phyloP scores from a whole-genome alignment of 23 red algal species.

The Agarophyton chilense region DNA sequence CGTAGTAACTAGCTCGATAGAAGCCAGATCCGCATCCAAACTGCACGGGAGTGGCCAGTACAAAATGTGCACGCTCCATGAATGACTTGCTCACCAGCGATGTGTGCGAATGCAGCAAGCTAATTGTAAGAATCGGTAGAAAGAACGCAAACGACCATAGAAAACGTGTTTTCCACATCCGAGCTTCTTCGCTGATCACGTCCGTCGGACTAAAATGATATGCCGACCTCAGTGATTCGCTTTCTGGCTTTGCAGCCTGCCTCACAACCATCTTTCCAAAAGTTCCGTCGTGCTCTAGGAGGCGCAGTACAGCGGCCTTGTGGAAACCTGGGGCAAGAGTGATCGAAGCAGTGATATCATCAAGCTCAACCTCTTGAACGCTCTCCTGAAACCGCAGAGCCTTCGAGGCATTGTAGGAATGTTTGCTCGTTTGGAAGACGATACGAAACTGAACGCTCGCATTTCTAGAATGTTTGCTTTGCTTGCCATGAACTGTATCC shows the following conservation, averaged over 20 bases:
- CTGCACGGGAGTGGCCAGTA: conserved; percentile 91
- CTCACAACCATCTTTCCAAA: conserved; percentile 64
- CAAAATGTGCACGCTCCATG: conserved; percentile 51
- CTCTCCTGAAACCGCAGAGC: conserved; percentile 29
- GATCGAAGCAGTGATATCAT: neutral
- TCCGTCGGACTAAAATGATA: conserved; percentile 45
- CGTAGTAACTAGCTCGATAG: conserved; percentile 91
- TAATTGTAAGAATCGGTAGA: conserved; percentile 75
- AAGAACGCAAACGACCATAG: conserved; percentile 78
- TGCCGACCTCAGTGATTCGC: neutral
- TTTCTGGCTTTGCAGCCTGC: conserved; percentile 27
- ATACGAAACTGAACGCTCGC: conserved; percentile 14
- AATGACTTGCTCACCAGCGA: conserved; percentile 21
- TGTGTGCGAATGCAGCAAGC: conserved; percentile 44
- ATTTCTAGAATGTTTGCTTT: neutral
- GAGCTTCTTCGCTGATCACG: conserved; percentile 61
- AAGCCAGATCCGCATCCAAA: conserved; percentile 85
- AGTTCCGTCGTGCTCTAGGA: conserved; percentile 40
- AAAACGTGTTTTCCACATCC: conserved; percentile 69
- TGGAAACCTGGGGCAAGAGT: conserved; percentile 12
- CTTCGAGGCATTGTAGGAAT: conserved; percentile 56
- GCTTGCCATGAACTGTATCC: neutral
- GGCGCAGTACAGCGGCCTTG: conserved; percentile 41
- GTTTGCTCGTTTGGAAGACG: conserved; percentile 27
- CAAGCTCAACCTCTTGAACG: conserved; percentile 9